Percentiles rank a stretch among this genome's conserved stretches.
Evolutionary conservation across 2,329 filamentous ascomycete genomes (phyloP).

Genomic region (Trichoderma sp.): DNA sequence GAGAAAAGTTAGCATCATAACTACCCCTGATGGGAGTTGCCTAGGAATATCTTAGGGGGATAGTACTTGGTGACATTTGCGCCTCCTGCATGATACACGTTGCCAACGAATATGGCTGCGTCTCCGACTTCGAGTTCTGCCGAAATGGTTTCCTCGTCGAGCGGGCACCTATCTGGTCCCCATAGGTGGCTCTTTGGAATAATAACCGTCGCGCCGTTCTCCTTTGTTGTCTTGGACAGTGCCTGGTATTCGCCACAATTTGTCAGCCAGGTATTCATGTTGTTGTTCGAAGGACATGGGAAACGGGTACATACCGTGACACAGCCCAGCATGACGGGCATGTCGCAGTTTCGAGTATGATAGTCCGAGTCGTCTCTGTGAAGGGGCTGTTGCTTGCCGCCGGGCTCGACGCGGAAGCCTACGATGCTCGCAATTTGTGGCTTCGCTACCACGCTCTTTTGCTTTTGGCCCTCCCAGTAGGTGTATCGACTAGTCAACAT

Average conservation of each 20-base stretch:
- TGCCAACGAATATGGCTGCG: slow-evolving; percentile 39
- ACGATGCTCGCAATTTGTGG: slow-evolving; percentile 37
- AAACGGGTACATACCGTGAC: slow-evolving; percentile 22
- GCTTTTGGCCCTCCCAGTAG: slow-evolving; percentile 35
- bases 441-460: slow-evolving; percentile 33
- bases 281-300: neutral
- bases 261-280: neutral
- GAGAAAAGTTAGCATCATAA: neutral
- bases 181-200: slow-evolving; percentile 42
- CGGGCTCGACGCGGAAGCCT: slow-evolving; percentile 39
- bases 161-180: slow-evolving; percentile 36
- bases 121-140: slow-evolving; percentile 41
- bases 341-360: slow-evolving; percentile 31
- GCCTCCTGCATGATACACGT: slow-evolving; percentile 41
- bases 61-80: slow-evolving; percentile 33
- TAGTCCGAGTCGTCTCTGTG: slow-evolving; percentile 37
- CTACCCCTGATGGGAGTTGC: neutral
- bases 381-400: slow-evolving; percentile 37
- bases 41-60: neutral
- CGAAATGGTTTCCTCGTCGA: slow-evolving; percentile 37
- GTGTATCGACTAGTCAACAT: slow-evolving; percentile 36
- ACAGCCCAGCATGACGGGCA: slow-evolving; percentile 39
- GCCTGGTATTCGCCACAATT: slow-evolving; percentile 25
- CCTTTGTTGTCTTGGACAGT: slow-evolving; percentile 38
- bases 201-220: slow-evolving; percentile 41